phyloP scores from a whole-genome alignment of 2,329 filamentous ascomycete species.

The Metarhizium guizhouense region DNA sequence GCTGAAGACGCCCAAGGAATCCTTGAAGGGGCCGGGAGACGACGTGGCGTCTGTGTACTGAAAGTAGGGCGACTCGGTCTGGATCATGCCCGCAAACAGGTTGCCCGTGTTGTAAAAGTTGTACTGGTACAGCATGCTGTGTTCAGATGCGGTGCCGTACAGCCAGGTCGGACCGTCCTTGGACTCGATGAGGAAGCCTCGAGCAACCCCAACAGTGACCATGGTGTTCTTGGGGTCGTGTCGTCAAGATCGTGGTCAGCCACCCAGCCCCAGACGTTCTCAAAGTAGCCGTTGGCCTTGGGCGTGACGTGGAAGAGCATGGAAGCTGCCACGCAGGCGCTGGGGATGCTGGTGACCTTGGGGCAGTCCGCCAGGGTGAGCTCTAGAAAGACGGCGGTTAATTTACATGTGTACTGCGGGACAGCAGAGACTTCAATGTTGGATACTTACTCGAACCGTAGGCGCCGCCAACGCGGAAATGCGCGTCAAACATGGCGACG shows the following conservation, averaged over 20 bases:
- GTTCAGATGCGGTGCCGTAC: slow-evolving; percentile 39
- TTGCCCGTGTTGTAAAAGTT: slow-evolving; percentile 36
- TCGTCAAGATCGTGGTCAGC: slow-evolving; percentile 45
- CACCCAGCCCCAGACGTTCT: slow-evolving; percentile 57
- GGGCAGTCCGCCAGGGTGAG: slow-evolving; percentile 44
- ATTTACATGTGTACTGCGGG: too few relatives aligned
- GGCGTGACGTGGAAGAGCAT: slow-evolving; percentile 38
- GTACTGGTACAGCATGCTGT: slow-evolving; percentile 43
- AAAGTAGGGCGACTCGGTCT: slow-evolving; percentile 60
- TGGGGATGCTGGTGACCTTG: slow-evolving; percentile 29
- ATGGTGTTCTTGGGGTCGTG: slow-evolving; percentile 45
- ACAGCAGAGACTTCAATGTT: not conserved
- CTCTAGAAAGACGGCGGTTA: slow-evolving; percentile 31
- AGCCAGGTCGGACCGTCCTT: slow-evolving; percentile 22
- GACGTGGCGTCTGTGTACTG: slow-evolving; percentile 21
- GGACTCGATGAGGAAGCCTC: slow-evolving; percentile 26
- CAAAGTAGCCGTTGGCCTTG: slow-evolving; percentile 38
- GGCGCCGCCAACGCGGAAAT: slow-evolving; percentile 64
- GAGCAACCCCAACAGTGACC: slow-evolving; percentile 22
- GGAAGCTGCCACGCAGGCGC: slow-evolving; percentile 51
- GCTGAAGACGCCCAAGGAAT: slow-evolving; percentile 1
- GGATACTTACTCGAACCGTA: slow-evolving; percentile 43
- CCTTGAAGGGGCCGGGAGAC: slow-evolving; percentile 12
- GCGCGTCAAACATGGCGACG: slow-evolving; percentile 47
- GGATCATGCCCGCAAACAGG: slow-evolving; percentile 51